Evolutionary conservation across 2,329 filamentous ascomycete species (phyloP), one percentile per base, ranked within the genome.

Genomic region (Pseudogymnoascus sp.): DNA sequence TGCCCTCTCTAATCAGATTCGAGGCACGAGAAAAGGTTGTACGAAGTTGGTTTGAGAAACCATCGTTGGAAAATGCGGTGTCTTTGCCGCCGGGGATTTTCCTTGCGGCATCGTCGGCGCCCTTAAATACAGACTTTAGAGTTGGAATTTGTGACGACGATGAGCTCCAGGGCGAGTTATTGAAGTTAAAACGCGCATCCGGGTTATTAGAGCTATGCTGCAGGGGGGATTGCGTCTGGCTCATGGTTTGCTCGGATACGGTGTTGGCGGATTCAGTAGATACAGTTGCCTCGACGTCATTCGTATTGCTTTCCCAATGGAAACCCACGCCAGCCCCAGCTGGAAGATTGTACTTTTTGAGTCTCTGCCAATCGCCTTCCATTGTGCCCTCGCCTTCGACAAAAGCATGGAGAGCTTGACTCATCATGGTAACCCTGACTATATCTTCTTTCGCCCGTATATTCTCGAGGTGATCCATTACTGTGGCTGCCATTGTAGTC

Each of bases 301-400:
- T 59, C 15, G 61, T 66, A 44, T 64, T 67, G 29, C 61, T 66
- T 36, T 68, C 64, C 67, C 67, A 68, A 33, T 60, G 59, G 57
- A 66, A 68, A 2, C 63, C 66, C 17, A 66, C 64, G 2, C 66
- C 66, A 15, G 65, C 65, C 2, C 64, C 65, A 3, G 64, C 41
- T 1, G 64, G 65, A 9, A 68, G 59, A 21, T 65, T 64, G 39
- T 68, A 68, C 60, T 60, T 62, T 44, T 66, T 67, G 1, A 68
- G 29, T 59, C 67, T 61, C 57, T 67, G 59, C 64, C 66, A 68
- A 41, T 66, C 63, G 33, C 68, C 66, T 47, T 66, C 64, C 68
- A 70, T 68, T 13, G 64, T 66, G 11, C 68, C 66, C 31, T 68
- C 62, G 41, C 41, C 41, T 47, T 47, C 41, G 26, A 47, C 24